Evolutionary conservation across 2,329 filamentous ascomycete genomes (phyloP), one percentile per base, ranked within the genome.

Genomic region (Trichoderma polysporum): DNA sequence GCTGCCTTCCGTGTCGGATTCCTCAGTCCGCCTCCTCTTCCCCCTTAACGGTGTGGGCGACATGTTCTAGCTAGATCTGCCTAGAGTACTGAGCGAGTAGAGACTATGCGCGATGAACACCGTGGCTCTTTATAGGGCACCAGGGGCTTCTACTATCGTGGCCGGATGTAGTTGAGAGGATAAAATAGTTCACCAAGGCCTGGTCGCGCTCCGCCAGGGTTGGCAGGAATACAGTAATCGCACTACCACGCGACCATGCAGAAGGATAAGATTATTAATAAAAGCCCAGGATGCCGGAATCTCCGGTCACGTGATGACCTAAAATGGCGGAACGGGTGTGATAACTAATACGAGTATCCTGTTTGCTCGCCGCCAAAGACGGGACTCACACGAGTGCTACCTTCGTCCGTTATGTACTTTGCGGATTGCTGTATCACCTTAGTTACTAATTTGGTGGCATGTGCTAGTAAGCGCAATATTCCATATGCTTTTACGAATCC

Each of bases 241-340:
- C 53, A 37, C 49, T 53, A 41, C 60, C 49, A 54, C 35, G 49
- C 60, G 60, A 54, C 49, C 15, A 10, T 37, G 41, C 13, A 29
- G 59, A 4, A n/a, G 22, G 29, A 35, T 8, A n/a, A 2, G 60
- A 63, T 63, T 63, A 63, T 63, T 63, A 63, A 63, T 63, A 31
- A 12, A 2, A 12, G 50, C 13, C 45, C 31, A 19, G 27, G 25
- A 25, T 22, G 29, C 58, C 29, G 58, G 39, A 37, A 1, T 27
- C 10, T 60, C 56, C 27, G 29, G 19, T 50, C 58, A 61, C 58
- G 58, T 61, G 58, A 37, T 12, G 29, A 33, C 19, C 9, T 12
- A 12, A 15, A 33, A n/a, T n/a, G n/a, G n/a, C n/a, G n/a, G n/a
- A n/a, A n/a, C n/a, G n/a, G 8, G 22, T 17, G 13, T 31, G 59